These are phyloP conservation scores for Salmacisia buchloeana DNA, from an alignment of 1,284 basidiomycete genomes.

Conservation along the genomic window DNA sequence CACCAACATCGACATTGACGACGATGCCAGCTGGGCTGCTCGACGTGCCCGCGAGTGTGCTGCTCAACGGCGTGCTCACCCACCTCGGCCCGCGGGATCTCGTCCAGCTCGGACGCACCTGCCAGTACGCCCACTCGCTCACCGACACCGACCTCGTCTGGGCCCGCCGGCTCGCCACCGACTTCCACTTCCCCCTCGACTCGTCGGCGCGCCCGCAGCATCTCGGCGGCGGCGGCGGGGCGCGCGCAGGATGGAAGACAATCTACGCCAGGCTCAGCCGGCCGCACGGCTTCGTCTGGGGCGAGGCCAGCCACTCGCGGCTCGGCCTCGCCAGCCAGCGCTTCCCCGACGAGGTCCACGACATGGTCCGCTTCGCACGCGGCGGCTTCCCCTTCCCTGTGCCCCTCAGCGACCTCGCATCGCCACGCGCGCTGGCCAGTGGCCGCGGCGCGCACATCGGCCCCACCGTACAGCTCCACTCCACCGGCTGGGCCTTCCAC, in stretches of 20 bases:
- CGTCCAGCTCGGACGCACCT: slow-evolving; percentile 16
- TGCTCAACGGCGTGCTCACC: slow-evolving; percentile 21
- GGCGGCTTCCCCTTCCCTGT: slow-evolving; percentile 22
- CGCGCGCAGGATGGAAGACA: slow-evolving; percentile 19
- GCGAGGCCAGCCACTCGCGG: slow-evolving; percentile 15
- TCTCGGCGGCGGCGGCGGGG: background rate
- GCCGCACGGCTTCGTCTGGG: slow-evolving; percentile 30
- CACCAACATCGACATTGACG: background rate
- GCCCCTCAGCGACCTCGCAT: background rate
- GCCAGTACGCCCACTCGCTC: slow-evolving; percentile 10
- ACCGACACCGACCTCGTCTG: slow-evolving; percentile 25
- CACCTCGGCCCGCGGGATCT: slow-evolving; percentile 20
- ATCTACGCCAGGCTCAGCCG: slow-evolving; percentile 24
- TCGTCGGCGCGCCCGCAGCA: slow-evolving; percentile 17
- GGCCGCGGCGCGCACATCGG: slow-evolving; percentile 1
- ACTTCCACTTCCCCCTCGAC: slow-evolving; percentile 26
- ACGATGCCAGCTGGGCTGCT: background rate
- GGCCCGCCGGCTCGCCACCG: slow-evolving; percentile 21
- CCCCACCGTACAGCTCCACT: slow-evolving; percentile 20
- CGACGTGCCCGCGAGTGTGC: slow-evolving; percentile 16
- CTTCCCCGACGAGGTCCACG: background rate
- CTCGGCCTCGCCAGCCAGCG: slow-evolving; percentile 12
- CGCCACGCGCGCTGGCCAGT: slow-evolving; percentile 1
- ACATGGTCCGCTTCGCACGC: slow-evolving; percentile 9
- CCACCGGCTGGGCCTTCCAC: slow-evolving; percentile 32